A percentile compares a stretch with the other conserved stretches of the same genome.
phyloP scores from a whole-genome alignment of 1,284 basidiomycete genomes.

The Erythrobasidium hasegawianum region DNA sequence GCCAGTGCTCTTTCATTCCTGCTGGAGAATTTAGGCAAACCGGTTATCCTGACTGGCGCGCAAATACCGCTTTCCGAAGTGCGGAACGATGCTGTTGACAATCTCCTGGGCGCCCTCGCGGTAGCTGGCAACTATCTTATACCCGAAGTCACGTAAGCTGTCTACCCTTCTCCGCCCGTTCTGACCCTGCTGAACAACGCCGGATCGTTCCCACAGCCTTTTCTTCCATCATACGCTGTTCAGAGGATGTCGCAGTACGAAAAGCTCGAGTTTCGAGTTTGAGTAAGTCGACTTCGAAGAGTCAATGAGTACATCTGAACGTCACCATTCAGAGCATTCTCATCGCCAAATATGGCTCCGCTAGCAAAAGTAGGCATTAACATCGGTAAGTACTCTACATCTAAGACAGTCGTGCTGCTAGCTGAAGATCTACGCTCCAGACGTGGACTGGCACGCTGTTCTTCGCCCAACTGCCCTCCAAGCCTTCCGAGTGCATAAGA shows the following conservation, averaged over 20 bases:
- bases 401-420: no score
- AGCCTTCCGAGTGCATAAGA: constrained; percentile 74
- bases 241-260: constrained; percentile 75
- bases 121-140: constrained; percentile 87
- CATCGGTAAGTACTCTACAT: constrained; percentile 57
- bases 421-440: constrained; percentile 7
- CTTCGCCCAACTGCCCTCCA: constrained; percentile 70
- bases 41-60: constrained; percentile 68
- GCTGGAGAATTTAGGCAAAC: constrained; percentile 84
- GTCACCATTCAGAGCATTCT: constrained; percentile 59
- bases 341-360: constrained; percentile 77
- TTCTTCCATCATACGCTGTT: constrained; percentile 86
- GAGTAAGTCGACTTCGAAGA: no score
- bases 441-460: constrained; percentile 79
- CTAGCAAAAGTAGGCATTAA: constrained; percentile 88
- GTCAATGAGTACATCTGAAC: no score
- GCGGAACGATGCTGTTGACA: constrained; percentile 84
- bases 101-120: constrained; percentile 77
- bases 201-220: no score
- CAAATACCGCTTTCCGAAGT: constrained; percentile 73
- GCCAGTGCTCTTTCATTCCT: constrained; percentile 82
- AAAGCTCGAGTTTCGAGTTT: constrained; percentile 77
- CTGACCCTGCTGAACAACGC: no score
- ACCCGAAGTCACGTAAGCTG: constrained; percentile 57
- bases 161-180: no score